Evolutionary conservation across 257 asterid genomes (phyloP), one percentile per base, ranked within the genome.

Genomic region (Paraleonurus japonicus): DNA sequence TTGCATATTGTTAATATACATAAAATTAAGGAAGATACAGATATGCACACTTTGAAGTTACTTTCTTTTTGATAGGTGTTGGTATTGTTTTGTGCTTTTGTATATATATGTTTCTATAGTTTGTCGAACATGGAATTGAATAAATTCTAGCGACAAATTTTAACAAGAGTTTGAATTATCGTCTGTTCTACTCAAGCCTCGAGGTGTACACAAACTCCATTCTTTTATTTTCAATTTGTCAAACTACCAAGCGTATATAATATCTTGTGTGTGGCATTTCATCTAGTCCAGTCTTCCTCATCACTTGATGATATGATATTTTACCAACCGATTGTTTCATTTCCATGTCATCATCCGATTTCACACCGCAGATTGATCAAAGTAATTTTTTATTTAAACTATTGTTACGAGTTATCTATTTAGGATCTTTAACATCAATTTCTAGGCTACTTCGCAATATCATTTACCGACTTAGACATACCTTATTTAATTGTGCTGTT

Each of bases 391-490:
- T 50, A 5, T 10, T 17, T 24, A 13, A 51, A 60, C 12, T 55
- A 28, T 48, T n/a, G 17, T 19, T 76, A 12, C 61, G 62, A 22
- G 37, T 64, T 61, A 55, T 55, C 71, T 12, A 32, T 10, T 33
- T 72, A 60, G 32, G 61, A 32, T 19, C 23, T 41, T 19, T 11
- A 3, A 62, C 53, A 35, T 43, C 33, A 54, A n/a, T 39, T 33
- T n/a, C n/a, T n/a, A n/a, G n/a, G n/a, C n/a, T n/a, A n/a, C n/a
- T n/a, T n/a, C n/a, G 41, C 41, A 35, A 8, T 41, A 11, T 2
- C 9, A 41, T 41, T 11, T 41, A 1, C 48, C 12, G 12, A 41
- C 12, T 41, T 43, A 43, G 51, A 43, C 1, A 3, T 43, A 43
- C 12, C 7, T 13, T 43, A n/a, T n/a, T 4, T 43, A 43, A 13